Percentiles rank a stretch among this genome's conserved stretches.
Conservation (phyloP, 2,329 filamentous ascomycete species). For the Torrubiella hemipterigena region DNA sequence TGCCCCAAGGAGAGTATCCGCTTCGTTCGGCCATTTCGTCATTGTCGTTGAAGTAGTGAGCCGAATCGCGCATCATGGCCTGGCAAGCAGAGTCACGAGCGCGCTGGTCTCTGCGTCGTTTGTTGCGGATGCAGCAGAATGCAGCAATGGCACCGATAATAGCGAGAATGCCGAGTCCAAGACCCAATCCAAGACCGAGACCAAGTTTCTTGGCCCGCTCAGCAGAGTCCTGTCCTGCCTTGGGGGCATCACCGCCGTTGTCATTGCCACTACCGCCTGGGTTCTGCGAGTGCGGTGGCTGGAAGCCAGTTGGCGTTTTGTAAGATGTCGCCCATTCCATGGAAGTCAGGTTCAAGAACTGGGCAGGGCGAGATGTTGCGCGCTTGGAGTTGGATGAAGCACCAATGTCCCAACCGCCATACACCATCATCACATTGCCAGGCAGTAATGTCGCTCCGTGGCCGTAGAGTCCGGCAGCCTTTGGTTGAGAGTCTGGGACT, state of each 20-base stretch:
- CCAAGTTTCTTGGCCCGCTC: conserved; percentile 28
- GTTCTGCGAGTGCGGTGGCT: no score
- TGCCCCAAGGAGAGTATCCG: conserved; percentile 17
- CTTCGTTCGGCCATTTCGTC: conserved; percentile 36
- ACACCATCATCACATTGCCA: conserved; percentile 57
- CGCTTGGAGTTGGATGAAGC: conserved; percentile 15
- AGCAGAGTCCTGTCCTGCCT: conserved; percentile 8
- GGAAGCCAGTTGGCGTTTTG: no score
- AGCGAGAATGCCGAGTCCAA: conserved; percentile 43
- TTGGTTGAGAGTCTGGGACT: conserved; percentile 40
- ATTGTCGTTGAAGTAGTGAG: conserved; percentile 28
- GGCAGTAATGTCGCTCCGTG: conserved; percentile 52
- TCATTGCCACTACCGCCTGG: conserved; percentile 17
- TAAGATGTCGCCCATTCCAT: conserved; percentile 41
- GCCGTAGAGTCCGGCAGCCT: conserved; percentile 40
- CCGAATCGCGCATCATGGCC: conserved; percentile 37
- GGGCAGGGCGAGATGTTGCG: conserved; percentile 16
- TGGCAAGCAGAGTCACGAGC: conserved; percentile 30
- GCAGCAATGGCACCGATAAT: conserved; percentile 32
- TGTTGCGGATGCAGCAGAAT: conserved; percentile 37
- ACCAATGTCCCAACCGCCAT: conserved; percentile 46
- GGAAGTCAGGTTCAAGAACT: conserved; percentile 47
- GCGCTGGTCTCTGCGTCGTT: conserved; percentile 21
- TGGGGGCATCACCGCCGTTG: conserved; percentile 12
- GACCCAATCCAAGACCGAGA: conserved; percentile 51